phyloP scores from a whole-genome alignment of 257 asterid species.

The Petunia secreta region DNA sequence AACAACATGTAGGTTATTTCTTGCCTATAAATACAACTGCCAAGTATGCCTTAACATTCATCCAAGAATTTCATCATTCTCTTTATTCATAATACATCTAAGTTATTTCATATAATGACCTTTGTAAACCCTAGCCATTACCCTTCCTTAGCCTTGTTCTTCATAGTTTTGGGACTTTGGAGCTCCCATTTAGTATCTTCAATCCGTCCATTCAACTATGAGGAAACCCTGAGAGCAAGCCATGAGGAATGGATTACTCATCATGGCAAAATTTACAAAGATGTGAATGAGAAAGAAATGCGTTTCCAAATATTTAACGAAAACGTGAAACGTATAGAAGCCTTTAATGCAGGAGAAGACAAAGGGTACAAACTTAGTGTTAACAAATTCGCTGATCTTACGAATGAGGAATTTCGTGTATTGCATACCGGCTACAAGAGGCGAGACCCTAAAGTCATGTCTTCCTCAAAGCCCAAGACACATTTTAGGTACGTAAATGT shows the following conservation, averaged over 20 bases:
- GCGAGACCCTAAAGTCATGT: background rate
- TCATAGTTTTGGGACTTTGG: slow-evolving; percentile 25
- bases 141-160: slow-evolving; percentile 24
- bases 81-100: background rate
- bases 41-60: slow-evolving; percentile 19
- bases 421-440: slow-evolving; percentile 37
- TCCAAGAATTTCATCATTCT: background rate
- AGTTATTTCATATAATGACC: slow-evolving; percentile 21
- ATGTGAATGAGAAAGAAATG: slow-evolving; percentile 29
- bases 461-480: background rate
- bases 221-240: slow-evolving; percentile 33
- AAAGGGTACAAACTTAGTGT: slow-evolving; percentile 40
- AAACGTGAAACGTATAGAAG: slow-evolving; percentile 44
- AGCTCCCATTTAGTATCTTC: slow-evolving; percentile 27
- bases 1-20: background rate
- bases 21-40: slow-evolving; percentile 37
- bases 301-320: slow-evolving; percentile 46
- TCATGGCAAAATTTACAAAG: slow-evolving; percentile 36
- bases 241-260: slow-evolving; percentile 49
- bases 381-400: slow-evolving; percentile 42
- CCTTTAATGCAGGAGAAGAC: slow-evolving; percentile 36
- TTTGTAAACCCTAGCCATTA: slow-evolving; percentile 1
- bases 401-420: slow-evolving; percentile 45
- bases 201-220: slow-evolving; percentile 27
- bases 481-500: slow-evolving; percentile 41